Percentiles rank a stretch among this genome's conserved stretches.
Conservation (phyloP, 2,329 filamentous ascomycete genomes). For the Aspergillus quadrilineatus region DNA sequence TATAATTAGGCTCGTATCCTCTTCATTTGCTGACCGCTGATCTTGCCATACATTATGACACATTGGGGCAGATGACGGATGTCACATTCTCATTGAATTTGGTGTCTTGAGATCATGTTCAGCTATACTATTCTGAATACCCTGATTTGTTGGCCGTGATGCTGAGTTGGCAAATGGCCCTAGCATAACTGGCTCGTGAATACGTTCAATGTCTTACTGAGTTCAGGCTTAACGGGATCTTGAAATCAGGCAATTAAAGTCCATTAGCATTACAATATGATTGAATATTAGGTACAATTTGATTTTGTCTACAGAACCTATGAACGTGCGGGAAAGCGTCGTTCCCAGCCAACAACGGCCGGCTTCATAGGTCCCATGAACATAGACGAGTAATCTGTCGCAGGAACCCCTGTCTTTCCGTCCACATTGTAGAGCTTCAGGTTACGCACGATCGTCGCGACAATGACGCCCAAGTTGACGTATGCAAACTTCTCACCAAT, state of each 20-base stretch:
- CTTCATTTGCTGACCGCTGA: background rate
- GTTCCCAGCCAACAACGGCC: conserved; percentile 20
- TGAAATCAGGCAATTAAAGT: background rate
- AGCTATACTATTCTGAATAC: too few species aligned
- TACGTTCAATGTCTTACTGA: background rate
- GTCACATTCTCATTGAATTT: background rate
- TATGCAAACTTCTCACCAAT: conserved; percentile 78
- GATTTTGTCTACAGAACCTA: background rate
- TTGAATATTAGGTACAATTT: background rate
- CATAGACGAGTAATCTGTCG: conserved; percentile 60
- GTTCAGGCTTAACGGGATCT: background rate
- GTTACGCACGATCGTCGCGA: conserved; percentile 61
- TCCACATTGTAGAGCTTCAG: conserved; percentile 61
- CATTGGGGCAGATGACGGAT: background rate
- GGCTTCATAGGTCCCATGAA: conserved; percentile 23
- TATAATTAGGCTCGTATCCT: background rate
- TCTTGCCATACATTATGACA: background rate
- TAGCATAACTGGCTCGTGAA: background rate
- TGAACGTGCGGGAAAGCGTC: conserved; percentile 14
- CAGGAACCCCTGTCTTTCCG: conserved; percentile 57
- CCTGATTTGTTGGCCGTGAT: background rate
- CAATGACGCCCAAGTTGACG: conserved; percentile 64
- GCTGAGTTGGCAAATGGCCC: background rate
- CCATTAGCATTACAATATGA: background rate
- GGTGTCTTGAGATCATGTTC: background rate